These are phyloP conservation scores for Cydonia oblonga DNA, from an alignment of 331 rosid genomes.

Conservation along the genomic window DNA sequence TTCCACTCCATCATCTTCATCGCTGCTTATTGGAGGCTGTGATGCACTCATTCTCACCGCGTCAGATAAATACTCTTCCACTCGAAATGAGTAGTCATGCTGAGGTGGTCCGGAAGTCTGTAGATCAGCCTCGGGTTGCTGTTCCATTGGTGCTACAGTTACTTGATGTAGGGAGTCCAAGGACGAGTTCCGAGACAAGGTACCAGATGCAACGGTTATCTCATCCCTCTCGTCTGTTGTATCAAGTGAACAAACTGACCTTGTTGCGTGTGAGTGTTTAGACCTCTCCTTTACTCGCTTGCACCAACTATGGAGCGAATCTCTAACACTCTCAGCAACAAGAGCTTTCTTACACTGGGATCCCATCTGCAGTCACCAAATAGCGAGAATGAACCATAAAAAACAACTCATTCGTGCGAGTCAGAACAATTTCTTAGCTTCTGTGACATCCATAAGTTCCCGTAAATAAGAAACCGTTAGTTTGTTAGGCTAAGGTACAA, in stretches of 20 bases:
- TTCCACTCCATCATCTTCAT: constrained; percentile 27
- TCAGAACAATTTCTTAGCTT: background rate
- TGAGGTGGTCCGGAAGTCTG: constrained; percentile 13
- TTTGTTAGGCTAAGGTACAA: background rate
- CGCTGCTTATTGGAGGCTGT: constrained; percentile 13
- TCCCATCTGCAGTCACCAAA: constrained; percentile 60
- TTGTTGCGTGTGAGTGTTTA: constrained; percentile 50
- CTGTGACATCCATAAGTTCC: background rate
- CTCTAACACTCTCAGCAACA: constrained; percentile 80
- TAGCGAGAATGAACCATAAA: background rate
- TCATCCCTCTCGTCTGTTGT: constrained; percentile 69
- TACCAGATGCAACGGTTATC: constrained; percentile 65
- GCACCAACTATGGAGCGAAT: constrained; percentile 93
- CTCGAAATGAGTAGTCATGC: constrained; percentile 22
- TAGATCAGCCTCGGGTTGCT: constrained; percentile 20
- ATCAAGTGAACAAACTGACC: constrained; percentile 79
- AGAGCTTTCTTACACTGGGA: constrained; percentile 69
- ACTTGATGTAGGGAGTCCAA: constrained; percentile 62
- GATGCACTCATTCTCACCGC: constrained; percentile 16
- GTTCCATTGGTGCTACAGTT: constrained; percentile 42
- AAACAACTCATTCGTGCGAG: background rate
- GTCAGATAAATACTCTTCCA: constrained; percentile 34
- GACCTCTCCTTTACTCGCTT: constrained; percentile 85
- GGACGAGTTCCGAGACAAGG: constrained; percentile 61
- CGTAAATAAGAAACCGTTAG: background rate